Conservation (phyloP, 768 basidiomycete species). For the Phlebiopsis gigantea region DNA sequence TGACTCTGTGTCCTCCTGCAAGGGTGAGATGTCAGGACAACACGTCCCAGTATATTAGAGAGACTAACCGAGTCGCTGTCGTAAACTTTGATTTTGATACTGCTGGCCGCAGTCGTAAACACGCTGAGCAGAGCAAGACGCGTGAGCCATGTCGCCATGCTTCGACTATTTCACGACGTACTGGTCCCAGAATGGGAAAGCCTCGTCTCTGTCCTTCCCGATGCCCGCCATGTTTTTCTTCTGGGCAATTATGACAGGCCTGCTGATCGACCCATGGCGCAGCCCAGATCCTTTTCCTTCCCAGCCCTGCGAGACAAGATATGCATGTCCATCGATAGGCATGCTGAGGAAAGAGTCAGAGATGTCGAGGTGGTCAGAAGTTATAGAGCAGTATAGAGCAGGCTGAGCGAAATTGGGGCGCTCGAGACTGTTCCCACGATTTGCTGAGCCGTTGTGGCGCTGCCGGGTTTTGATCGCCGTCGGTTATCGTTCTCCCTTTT, state of each 20-base stretch:
- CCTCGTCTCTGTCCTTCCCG: constrained; percentile 92
- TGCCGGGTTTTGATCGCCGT: no score
- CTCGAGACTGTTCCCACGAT: no score
- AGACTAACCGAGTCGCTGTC: constrained; percentile 33
- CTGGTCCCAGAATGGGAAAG: constrained; percentile 99
- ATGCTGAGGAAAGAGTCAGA: constrained; percentile 33
- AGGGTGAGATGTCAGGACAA: no score
- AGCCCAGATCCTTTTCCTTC: constrained; percentile 79
- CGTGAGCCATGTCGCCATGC: no score
- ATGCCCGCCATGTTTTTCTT: constrained; percentile 84
- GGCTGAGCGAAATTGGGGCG: no score
- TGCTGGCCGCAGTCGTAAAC: constrained; percentile 76
- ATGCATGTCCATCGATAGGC: constrained; percentile 68
- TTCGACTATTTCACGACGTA: constrained; percentile 36
- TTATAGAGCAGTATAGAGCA: no score
- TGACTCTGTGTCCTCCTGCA: constrained; percentile 16
- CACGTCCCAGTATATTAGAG: constrained; percentile 13
- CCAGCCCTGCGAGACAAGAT: constrained; percentile 84
- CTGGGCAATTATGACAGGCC: constrained; percentile 73
- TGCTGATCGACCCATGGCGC: constrained; percentile 72
- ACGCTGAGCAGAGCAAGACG: constrained; percentile 50
- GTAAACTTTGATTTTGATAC: constrained; percentile 67
- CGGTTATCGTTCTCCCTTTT: not conserved
- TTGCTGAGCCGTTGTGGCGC: no score
- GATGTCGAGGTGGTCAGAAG: not conserved